These are phyloP conservation scores for Jatropha curcas DNA, from an alignment of 345 rosid species.

Conservation along the genomic window DNA sequence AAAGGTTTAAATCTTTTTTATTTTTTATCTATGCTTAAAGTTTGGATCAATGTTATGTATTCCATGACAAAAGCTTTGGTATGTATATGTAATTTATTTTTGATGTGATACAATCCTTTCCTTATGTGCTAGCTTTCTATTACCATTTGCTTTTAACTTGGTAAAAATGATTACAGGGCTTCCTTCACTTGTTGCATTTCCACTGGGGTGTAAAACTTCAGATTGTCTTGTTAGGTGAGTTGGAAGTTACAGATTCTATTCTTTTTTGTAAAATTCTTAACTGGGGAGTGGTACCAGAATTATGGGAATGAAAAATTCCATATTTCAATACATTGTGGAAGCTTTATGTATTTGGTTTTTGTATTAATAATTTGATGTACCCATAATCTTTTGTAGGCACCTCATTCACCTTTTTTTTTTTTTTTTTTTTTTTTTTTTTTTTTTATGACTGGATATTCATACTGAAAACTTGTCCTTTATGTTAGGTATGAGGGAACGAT, in stretches of 20 bases:
- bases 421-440: slow-evolving; percentile 3
- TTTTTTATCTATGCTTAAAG: too few species aligned
- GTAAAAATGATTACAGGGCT: slow-evolving; percentile 51
- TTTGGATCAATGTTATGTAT: not conserved
- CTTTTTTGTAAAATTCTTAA: not conserved
- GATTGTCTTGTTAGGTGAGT: slow-evolving; percentile 72
- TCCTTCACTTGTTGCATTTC: slow-evolving; percentile 76
- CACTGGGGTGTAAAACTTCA: slow-evolving; percentile 65
- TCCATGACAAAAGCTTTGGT: not conserved
- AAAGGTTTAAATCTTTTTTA: not conserved
- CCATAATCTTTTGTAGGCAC: not conserved
- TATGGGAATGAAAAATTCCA: not conserved
- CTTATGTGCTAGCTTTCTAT: too few species aligned
- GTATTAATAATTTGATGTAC: not conserved
- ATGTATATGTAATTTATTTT: too few species aligned
- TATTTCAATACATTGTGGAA: not conserved
- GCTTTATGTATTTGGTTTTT: not conserved
- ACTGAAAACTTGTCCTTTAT: slow-evolving; percentile 15
- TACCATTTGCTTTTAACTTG: slow-evolving; percentile 26
- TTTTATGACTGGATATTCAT: slow-evolving; percentile 9
- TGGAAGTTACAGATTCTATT: slow-evolving; percentile 17
- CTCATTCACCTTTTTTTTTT: not conserved
- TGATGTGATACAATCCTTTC: too few species aligned
- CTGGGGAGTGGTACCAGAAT: not conserved
- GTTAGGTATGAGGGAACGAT: slow-evolving; percentile 75